Base-by-base conservation (phyloP, 192 early-diverging fungal genomes). In the Entomortierella chlamydospora region DNA sequence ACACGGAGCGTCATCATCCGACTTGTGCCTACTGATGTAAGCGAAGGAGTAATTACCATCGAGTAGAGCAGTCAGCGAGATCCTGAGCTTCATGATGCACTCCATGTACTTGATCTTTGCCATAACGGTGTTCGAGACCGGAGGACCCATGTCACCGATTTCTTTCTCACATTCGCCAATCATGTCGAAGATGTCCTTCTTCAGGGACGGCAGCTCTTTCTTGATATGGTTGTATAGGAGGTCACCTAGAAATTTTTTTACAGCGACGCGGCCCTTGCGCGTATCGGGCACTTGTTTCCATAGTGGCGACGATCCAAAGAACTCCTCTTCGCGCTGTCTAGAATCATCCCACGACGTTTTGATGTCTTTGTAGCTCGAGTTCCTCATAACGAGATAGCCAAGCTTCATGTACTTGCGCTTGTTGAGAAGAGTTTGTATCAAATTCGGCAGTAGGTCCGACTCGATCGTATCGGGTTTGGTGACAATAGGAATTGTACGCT, bases 381-480 rank as follows among this genome's bases (percentile, higher is more conserved):
- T 77, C 41, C 58, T 68, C 59, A 77, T 77, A 1, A 77, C 73
- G 26, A 77, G 73, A 45, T 77, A 77, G 3, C 73, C 73, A 0
- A 77, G 66, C 34, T 64, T 63, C 73, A 77, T 77, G 18, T 23
- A 33, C 61, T 77, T 77, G 54, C 66, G 65, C 57, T 52, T 77
- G 61, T 77, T 77, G 17, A 64, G 52, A 23, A 77, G 26, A 22
- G 66, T 77, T 8, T 77, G 59, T 22, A 77, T 58, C 18, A 77
- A 47, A 25, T 11, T 64, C 11, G 65, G 73, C 30, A 77, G 73
- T 18, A 77, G 66, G 18, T 77, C 73, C 4, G 22, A 43, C 34
- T 77, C 73, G 23, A 77, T 29, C n/a, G 73, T 53, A 25, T 77
- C 73, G 55, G 73, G 73, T 29, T 77, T 77, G 15, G 66, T 77